These are phyloP conservation scores for Mesembryanthemum crystallinum DNA, from an alignment of 148 eudicot genomes.

Conservation along the genomic window DNA sequence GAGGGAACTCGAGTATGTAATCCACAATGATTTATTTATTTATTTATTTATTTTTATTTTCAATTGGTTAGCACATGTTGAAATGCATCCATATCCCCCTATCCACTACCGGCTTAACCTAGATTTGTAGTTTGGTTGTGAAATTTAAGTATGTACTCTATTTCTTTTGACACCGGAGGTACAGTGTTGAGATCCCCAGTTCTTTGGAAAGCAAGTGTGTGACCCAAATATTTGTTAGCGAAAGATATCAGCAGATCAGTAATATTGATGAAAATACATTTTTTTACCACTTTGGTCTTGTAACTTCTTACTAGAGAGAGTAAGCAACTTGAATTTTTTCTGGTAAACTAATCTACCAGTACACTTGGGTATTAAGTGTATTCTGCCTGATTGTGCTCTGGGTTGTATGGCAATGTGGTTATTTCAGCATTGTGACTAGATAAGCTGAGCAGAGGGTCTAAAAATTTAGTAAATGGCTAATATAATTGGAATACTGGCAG, in stretches of 20 bases:
- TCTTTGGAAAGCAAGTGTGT: not conserved
- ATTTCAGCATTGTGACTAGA: not conserved
- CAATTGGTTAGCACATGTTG: not conserved
- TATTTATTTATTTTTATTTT: no score
- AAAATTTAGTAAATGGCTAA: no score
- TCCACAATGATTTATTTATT: conserved; percentile 1
- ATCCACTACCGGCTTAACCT: not conserved
- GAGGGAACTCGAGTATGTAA: conserved; percentile 86
- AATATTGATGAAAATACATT: not conserved
- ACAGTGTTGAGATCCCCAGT: not conserved
- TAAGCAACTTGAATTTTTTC: not conserved
- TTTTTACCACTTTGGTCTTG: not conserved
- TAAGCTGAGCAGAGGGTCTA: not conserved
- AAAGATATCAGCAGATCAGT: not conserved
- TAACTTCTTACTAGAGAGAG: not conserved
- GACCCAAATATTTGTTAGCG: not conserved
- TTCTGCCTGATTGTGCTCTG: not conserved
- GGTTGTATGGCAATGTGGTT: not conserved
- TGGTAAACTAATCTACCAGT: not conserved
- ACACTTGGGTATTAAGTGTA: not conserved
- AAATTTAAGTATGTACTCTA: not conserved
- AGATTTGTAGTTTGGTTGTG: not conserved
- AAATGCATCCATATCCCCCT: not conserved
- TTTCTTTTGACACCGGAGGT: not conserved
- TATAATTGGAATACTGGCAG: not conserved